Evolutionary conservation across 768 basidiomycete species (phyloP).

Genomic region (Naganishia vaughanmartiniae): DNA sequence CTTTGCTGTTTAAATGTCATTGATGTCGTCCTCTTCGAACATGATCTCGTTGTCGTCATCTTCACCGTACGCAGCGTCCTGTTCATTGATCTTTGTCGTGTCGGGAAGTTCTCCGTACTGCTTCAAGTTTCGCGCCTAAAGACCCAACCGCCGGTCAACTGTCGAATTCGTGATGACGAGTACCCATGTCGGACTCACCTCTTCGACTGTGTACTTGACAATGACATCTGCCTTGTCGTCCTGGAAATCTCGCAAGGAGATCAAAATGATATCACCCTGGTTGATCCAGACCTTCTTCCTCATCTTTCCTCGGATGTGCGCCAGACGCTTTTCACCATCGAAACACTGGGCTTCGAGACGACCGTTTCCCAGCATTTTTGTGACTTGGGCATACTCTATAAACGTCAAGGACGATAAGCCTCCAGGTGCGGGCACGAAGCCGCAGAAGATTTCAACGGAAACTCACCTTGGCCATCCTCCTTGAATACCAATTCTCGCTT

Average conservation of each 20-base stretch:
- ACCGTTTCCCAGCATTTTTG: conserved; percentile 98
- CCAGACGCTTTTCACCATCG: conserved; percentile 95
- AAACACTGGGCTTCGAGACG: conserved; percentile 94
- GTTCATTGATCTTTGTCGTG: conserved; percentile 95
- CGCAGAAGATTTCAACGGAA: neutral
- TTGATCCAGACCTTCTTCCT: conserved; percentile 99
- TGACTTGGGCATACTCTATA: conserved; percentile 91
- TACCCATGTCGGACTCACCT: conserved; percentile 49
- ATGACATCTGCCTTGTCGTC: conserved; percentile 99
- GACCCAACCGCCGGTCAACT: neutral
- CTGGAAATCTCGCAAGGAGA: conserved; percentile 96
- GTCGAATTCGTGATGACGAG: conserved; percentile 2
- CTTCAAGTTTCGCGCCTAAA: conserved; percentile 65
- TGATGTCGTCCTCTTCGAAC: conserved; percentile 53
- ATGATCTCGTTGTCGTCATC: conserved; percentile 50
- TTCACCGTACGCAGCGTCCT: conserved; percentile 65
- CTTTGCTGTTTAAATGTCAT: conserved; percentile 42
- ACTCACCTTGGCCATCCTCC: conserved; percentile 83
- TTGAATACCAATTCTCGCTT: conserved; percentile 98
- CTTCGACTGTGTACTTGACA: conserved; percentile 96
- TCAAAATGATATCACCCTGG: conserved; percentile 90
- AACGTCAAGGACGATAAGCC: neutral
- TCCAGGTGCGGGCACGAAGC: too few species aligned
- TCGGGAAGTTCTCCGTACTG: conserved; percentile 96
- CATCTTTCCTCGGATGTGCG: conserved; percentile 99